These are phyloP conservation scores for Paecilomyces variotii DNA, from an alignment of 2,329 filamentous ascomycete species.

Conservation along the genomic window DNA sequence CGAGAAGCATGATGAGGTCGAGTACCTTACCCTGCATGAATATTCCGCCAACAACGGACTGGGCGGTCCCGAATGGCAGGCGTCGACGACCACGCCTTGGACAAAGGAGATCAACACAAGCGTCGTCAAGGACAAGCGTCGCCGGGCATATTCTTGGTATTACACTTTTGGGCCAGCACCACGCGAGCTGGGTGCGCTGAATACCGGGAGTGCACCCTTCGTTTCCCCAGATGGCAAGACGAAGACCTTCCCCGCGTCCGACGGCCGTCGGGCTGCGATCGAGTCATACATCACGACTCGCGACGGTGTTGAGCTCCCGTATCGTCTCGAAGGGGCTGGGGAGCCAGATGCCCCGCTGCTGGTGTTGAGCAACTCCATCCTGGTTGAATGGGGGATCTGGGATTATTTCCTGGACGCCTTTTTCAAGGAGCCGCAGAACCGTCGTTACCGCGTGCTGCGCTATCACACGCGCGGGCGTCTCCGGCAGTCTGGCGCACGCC, in stretches of 20 bases:
- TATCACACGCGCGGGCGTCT: conserved; percentile 69
- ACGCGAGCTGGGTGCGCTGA: conserved; percentile 55
- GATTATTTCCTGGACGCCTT: conserved; percentile 62
- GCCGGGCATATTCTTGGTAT: conserved; percentile 62
- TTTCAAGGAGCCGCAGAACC: conserved; percentile 44
- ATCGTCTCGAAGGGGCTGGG: conserved; percentile 65
- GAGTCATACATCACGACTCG: conserved; percentile 59
- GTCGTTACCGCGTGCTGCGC: conserved; percentile 61
- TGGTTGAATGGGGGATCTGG: conserved; percentile 75
- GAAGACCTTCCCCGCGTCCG: conserved; percentile 43
- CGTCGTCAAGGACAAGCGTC: conserved; percentile 49
- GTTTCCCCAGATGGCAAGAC: conserved; percentile 49
- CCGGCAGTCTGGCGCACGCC: conserved; percentile 28
- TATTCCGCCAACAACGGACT: conserved; percentile 61
- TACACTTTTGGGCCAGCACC: conserved; percentile 73
- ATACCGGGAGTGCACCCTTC: conserved; percentile 43
- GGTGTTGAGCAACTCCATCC: conserved; percentile 70
- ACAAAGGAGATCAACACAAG: conserved; percentile 51
- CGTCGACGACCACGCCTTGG: conserved; percentile 57
- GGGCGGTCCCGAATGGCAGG: conserved; percentile 55
- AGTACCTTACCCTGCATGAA: conserved; percentile 64
- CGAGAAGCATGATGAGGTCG: conserved; percentile 43
- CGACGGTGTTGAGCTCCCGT: conserved; percentile 63
- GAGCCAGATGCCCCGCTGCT: conserved; percentile 62
- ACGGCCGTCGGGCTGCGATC: conserved; percentile 43